Percentiles rank a stretch among this genome's conserved stretches.
These are phyloP conservation scores for Persicaria maculosa DNA, from an alignment of 148 eudicot species.

Conservation along the genomic window DNA sequence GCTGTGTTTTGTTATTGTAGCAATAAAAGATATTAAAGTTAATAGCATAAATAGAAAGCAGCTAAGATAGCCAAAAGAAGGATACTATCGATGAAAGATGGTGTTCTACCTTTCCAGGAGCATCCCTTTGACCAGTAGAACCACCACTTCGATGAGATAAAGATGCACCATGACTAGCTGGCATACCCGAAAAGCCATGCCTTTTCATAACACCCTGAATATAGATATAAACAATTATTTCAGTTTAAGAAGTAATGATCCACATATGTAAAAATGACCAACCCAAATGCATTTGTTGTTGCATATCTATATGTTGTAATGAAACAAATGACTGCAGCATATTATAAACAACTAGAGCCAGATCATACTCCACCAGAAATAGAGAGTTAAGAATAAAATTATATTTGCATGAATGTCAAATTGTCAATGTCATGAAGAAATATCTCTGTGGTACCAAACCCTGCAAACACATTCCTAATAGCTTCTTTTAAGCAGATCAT, in stretches of 20 bases:
- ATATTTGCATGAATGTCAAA: too few relatives aligned
- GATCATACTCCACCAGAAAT: neutral
- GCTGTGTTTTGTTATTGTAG: neutral
- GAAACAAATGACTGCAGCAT: neutral
- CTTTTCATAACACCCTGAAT: slow-evolving; percentile 88
- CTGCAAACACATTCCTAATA: too few relatives aligned
- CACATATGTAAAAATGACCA: neutral
- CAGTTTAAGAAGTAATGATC: neutral
- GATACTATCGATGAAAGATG: neutral
- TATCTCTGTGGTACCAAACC: neutral
- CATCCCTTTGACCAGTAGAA: slow-evolving; percentile 94
- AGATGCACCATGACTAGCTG: slow-evolving; percentile 94
- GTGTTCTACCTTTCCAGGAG: slow-evolving; percentile 68
- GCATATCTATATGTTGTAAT: neutral
- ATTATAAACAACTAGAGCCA: too few relatives aligned
- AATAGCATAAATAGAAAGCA: neutral
- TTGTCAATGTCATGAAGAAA: neutral
- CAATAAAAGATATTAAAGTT: too few relatives aligned
- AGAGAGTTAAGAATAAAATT: neutral
- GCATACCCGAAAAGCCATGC: slow-evolving; percentile 45
- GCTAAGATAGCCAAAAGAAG: neutral
- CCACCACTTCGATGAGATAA: slow-evolving; percentile 78
- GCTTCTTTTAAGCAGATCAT: too few relatives aligned
- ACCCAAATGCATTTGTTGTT: neutral
- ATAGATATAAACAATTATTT: slow-evolving; percentile 7